Conservation (phyloP, 148 eudicot species). For the Vaccinium vitisidaea region DNA sequence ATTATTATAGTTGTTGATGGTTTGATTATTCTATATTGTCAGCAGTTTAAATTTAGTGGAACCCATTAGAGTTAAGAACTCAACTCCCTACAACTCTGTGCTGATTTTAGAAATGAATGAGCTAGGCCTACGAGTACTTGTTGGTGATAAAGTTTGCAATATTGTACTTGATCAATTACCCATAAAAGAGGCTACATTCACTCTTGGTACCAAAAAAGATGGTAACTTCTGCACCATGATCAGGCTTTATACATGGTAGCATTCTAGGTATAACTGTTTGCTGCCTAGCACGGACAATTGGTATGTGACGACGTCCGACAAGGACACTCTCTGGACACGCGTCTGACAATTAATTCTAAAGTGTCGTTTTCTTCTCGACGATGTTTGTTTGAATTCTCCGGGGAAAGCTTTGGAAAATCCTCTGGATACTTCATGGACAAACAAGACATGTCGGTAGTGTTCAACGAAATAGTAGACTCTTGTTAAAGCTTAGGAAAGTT, state of each 20-base stretch:
- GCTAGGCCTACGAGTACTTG: background rate
- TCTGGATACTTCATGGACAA: background rate
- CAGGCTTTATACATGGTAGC: background rate
- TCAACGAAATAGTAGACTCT: background rate
- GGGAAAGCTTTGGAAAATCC: background rate
- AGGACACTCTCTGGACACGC: background rate
- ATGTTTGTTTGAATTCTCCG: background rate
- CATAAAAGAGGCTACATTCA: background rate
- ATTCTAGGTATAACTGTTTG: background rate
- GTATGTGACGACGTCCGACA: background rate
- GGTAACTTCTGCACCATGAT: background rate
- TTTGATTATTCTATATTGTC: conserved; percentile 8
- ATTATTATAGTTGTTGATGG: conserved; percentile 8
- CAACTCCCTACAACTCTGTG: conserved; percentile 12
- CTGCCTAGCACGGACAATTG: background rate
- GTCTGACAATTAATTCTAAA: background rate
- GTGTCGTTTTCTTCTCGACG: background rate
- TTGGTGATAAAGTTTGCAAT: background rate
- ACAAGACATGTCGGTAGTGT: too few relatives aligned
- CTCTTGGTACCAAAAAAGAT: background rate
- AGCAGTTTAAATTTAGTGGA: conserved; percentile 15
- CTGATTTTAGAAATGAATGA: background rate
- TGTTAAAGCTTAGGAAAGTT: background rate
- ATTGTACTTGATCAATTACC: background rate
- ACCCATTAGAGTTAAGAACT: conserved; percentile 17